These are phyloP conservation scores for Tylopilus cervinicoccineus DNA, from an alignment of 768 basidiomycete species.

Conservation along the genomic window DNA sequence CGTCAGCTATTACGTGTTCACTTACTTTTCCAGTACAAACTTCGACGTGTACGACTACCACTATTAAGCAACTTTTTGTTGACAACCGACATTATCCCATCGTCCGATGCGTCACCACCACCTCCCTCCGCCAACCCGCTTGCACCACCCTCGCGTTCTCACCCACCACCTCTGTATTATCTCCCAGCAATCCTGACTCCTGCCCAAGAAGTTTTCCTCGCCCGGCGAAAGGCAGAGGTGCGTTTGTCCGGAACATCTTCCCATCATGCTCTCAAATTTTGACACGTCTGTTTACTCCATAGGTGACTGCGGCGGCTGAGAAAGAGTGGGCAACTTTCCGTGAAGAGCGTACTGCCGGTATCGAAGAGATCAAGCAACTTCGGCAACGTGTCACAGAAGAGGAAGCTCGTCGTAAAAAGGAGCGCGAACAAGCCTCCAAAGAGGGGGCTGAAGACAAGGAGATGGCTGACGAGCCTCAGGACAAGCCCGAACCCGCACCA, in stretches of 20 bases:
- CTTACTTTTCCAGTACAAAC: conserved; percentile 56
- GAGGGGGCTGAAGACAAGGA: conserved; percentile 32
- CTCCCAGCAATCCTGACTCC: conserved; percentile 66
- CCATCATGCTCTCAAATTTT: not conserved
- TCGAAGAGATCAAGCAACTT: conserved; percentile 59
- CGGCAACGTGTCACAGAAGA: conserved; percentile 65
- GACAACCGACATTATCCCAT: conserved; percentile 65
- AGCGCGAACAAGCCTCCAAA: conserved; percentile 36
- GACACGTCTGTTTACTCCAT: conserved; percentile 4
- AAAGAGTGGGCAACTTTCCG: conserved; percentile 67
- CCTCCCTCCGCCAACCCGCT: conserved; percentile 35
- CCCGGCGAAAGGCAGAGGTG: conserved; percentile 61
- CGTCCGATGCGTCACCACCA: conserved; percentile 29
- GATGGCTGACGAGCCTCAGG: conserved; percentile 28
- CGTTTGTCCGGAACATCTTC: conserved; percentile 11
- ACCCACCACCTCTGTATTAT: conserved; percentile 77
- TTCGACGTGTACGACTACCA: conserved; percentile 68
- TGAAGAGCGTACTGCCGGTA: conserved; percentile 52
- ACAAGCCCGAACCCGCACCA: conserved; percentile 17
- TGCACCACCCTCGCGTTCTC: conserved; percentile 51
- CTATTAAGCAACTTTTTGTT: conserved; percentile 69
- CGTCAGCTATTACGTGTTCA: not conserved
- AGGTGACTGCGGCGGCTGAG: conserved; percentile 62
- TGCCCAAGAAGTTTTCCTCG: conserved; percentile 65
- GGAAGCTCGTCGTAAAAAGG: conserved; percentile 45